Base-by-base conservation (phyloP, 176 grass and related monocot species). In the Paspalum notatum region DNA sequence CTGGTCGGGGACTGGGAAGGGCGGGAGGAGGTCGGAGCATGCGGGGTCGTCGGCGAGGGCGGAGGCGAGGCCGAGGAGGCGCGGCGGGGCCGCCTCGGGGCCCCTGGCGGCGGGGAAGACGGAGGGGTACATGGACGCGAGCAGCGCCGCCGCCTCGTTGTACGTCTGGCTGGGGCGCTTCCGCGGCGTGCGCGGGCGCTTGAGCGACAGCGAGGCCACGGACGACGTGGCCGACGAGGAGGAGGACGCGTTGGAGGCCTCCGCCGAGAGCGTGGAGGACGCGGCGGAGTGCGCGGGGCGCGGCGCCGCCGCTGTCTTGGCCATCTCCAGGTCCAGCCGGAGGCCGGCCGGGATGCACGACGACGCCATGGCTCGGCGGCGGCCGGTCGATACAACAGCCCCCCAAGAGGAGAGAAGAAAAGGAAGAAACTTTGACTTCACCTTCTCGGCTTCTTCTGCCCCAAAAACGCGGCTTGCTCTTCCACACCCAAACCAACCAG, bases 111-210 rank as follows among this genome's bases (percentile, higher is more conserved):
- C 73, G 57, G 84, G 64, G 87, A 98, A 98, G 81, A 98, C 89
- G 63, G 74, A 88, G 5, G 95, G 95, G 83, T 94, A 92, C 85
- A 94, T 75, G 79, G 92, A 83, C 42, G 95, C 93, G 53, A 98
- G 92, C 52, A 98, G 90, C 56, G 92, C 92, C 56, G 95, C 92
- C 15, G 95, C 95, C 78, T 92, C 92, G 70, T 98, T 94, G 92
- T 94, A 98, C 24, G 87, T 98, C 84, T 98, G 92, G 89, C 90
- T 94, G 17, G 88, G 90, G 32, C 95, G 62, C 74, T 98, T 98
- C 58, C 95, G 56, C 9, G 95, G 92, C 40, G 92, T 88, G 46
- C 95, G 92, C 53, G 85, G 71, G 72, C 85, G 89, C 82, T 98
- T 98, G 56, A 98, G 75, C 47, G 87, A 98, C 50, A 98, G 89